These are phyloP conservation scores for Solanum hybrid DNA, from an alignment of 305 asterid species.

Conservation along the genomic window DNA sequence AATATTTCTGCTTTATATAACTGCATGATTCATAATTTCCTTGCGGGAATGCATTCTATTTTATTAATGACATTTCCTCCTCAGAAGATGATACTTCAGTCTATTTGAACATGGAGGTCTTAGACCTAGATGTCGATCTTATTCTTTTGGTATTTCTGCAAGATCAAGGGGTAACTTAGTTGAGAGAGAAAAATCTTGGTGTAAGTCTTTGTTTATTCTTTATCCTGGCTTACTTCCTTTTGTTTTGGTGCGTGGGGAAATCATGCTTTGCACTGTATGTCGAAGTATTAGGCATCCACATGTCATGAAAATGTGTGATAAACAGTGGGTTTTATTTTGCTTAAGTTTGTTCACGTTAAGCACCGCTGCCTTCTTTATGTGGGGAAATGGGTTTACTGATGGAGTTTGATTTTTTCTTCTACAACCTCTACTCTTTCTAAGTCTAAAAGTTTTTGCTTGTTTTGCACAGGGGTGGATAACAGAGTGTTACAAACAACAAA, in stretches of 20 bases:
- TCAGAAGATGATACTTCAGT: background rate
- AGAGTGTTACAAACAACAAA: constrained; percentile 53
- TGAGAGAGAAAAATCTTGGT: background rate
- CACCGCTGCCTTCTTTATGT: background rate
- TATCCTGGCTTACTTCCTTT: background rate
- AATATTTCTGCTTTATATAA: background rate
- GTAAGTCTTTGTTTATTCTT: background rate
- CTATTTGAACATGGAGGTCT: background rate
- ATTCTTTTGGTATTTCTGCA: background rate
- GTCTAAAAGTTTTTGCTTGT: background rate
- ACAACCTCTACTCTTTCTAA: background rate
- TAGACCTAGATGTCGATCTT: background rate
- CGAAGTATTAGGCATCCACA: background rate
- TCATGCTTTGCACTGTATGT: background rate
- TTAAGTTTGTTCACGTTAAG: background rate
- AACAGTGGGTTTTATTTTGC: background rate
- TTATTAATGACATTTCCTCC: background rate
- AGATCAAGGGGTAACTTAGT: background rate
- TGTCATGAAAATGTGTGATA: background rate
- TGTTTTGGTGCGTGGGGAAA: background rate
- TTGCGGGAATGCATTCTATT: background rate
- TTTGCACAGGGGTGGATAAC: constrained; percentile 78
- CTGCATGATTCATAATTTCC: background rate
- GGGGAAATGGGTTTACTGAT: background rate
- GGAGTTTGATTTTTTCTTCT: background rate